Conservation (phyloP, 768 basidiomycete genomes). For the Pulveroboletus sp. region DNA sequence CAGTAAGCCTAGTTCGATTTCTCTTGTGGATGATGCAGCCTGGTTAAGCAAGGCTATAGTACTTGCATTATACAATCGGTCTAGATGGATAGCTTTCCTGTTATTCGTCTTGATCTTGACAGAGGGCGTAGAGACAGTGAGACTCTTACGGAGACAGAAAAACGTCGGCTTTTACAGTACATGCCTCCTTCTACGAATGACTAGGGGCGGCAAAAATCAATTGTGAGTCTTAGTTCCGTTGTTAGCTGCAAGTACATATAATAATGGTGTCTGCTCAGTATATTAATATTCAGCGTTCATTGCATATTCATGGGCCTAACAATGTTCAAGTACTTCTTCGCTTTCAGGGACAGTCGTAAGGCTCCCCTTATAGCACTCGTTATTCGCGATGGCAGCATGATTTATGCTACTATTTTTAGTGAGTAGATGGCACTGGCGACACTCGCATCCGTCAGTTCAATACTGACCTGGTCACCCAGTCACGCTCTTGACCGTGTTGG, state of each 20-base stretch:
- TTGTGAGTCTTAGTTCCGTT: neutral
- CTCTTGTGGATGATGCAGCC: neutral
- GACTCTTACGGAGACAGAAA: neutral
- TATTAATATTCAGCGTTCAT: slow-evolving; percentile 11
- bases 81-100: slow-evolving; percentile 1
- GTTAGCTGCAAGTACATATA: neutral
- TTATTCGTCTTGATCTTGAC: slow-evolving; percentile 3
- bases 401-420: too few relatives aligned
- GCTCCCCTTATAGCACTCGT: too few relatives aligned
- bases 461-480: too few relatives aligned
- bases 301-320: slow-evolving; percentile 14
- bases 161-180: neutral
- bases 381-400: too few relatives aligned
- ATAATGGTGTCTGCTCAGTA: neutral
- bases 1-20: too few relatives aligned
- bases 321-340: slow-evolving; percentile 16
- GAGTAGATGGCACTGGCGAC: too few relatives aligned
- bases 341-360: slow-evolving; percentile 1
- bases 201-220: neutral
- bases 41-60: neutral
- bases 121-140: neutral
- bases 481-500: too few relatives aligned
- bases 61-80: slow-evolving; percentile 15
- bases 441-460: too few relatives aligned
- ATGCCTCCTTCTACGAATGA: slow-evolving; percentile 6